Conservation (phyloP, 768 basidiomycete species). For the Dioszegia crocea region DNA sequence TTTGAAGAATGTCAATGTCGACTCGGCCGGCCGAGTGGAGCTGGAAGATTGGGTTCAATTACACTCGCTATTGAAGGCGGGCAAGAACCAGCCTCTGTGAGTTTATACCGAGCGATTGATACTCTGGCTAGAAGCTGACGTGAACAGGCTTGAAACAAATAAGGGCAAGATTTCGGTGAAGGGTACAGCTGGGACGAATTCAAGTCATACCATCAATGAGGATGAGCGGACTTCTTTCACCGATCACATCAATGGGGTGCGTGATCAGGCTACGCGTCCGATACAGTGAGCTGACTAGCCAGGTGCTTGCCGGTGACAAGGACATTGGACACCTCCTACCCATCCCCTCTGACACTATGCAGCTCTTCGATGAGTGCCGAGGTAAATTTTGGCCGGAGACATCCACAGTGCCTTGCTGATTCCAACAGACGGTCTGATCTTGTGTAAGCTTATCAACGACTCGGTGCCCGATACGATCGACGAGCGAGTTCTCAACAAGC, state of each 20-base stretch:
- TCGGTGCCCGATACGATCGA: conserved; percentile 99
- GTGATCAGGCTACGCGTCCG: no score
- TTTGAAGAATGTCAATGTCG: conserved; percentile 86
- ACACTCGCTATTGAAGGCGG: conserved; percentile 30
- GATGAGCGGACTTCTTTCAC: conserved; percentile 94
- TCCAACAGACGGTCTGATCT: conserved; percentile 76
- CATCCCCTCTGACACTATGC: conserved; percentile 95
- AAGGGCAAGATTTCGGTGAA: conserved; percentile 86
- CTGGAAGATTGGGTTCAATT: conserved; percentile 99
- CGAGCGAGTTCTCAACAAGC: conserved; percentile 93
- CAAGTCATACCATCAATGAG: conserved; percentile 95
- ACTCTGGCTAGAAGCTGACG: background rate
- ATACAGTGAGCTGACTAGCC: conserved; percentile 4
- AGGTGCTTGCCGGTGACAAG: conserved; percentile 87
- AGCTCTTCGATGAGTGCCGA: conserved; percentile 92
- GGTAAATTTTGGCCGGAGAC: conserved; percentile 41
- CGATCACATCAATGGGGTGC: conserved; percentile 92
- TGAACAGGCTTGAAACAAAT: conserved; percentile 38
- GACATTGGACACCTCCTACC: conserved; percentile 79
- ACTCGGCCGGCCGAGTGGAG: conserved; percentile 92
- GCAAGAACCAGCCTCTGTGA: conserved; percentile 35
- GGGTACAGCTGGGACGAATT: conserved; percentile 83
- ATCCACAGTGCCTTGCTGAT: conserved; percentile 4
- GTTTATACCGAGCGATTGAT: background rate
- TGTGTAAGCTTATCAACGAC: conserved; percentile 96